These are phyloP conservation scores for Candida gigantensis DNA, from an alignment of 1,139 yeast species.

Conservation along the genomic window DNA sequence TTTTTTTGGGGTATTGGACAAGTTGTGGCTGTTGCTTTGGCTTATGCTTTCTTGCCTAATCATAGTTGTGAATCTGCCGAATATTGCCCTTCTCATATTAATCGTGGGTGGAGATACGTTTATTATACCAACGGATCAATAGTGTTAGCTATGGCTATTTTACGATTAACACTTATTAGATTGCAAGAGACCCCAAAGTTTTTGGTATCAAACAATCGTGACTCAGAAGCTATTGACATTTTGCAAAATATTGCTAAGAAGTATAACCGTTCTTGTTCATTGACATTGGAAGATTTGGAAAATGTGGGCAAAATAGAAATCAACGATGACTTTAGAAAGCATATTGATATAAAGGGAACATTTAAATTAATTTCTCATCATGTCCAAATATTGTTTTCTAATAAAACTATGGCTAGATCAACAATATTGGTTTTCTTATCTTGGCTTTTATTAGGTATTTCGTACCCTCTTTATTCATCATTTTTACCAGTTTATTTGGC, in stretches of 20 bases:
- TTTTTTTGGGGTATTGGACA: slow-evolving; percentile 42
- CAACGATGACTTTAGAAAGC: slow-evolving; percentile 20
- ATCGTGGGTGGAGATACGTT: slow-evolving; percentile 40
- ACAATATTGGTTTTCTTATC: slow-evolving; percentile 42
- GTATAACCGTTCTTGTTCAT: slow-evolving; percentile 29
- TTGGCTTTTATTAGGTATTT: slow-evolving; percentile 53
- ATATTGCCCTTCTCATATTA: slow-evolving; percentile 31
- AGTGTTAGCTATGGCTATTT: slow-evolving; percentile 29
- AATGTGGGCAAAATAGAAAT: slow-evolving; percentile 28
- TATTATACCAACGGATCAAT: slow-evolving; percentile 36
- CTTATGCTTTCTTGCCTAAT: slow-evolving; percentile 35
- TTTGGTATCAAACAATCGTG: slow-evolving; percentile 33
- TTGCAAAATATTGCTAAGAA: slow-evolving; percentile 29
- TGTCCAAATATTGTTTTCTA: slow-evolving; percentile 37
- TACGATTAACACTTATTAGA: slow-evolving; percentile 26
- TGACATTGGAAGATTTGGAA: slow-evolving; percentile 30
- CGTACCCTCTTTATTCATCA: slow-evolving; percentile 52
- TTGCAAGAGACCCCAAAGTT: slow-evolving; percentile 40
- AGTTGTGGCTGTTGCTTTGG: slow-evolving; percentile 31
- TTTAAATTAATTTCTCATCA: slow-evolving; percentile 23
- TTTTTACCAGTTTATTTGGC: slow-evolving; percentile 52
- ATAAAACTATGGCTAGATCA: slow-evolving; percentile 38
- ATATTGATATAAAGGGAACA: slow-evolving; percentile 19
- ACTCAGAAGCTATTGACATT: slow-evolving; percentile 33
- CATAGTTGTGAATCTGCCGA: slow-evolving; percentile 27